Evolutionary conservation across 2,329 filamentous ascomycete genomes (phyloP).

Genomic region (Hypoxylon sp.): DNA sequence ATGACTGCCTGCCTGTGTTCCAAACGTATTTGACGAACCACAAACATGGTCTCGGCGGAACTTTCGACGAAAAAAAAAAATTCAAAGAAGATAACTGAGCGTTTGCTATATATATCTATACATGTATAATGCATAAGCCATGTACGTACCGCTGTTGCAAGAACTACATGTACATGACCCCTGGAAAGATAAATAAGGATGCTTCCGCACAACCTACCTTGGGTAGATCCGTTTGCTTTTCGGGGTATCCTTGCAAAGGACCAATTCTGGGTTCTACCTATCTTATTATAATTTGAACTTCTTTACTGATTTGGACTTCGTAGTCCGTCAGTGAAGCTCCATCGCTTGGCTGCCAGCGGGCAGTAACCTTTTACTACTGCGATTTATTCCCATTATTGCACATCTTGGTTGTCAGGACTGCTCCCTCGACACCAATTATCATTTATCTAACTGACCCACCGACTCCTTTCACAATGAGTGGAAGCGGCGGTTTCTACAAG

Average conservation of each 20-base stretch:
- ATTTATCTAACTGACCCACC: slow-evolving; percentile 7
- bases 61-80: background rate
- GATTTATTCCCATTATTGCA: slow-evolving; percentile 15
- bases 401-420: slow-evolving; percentile 14
- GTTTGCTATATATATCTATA: slow-evolving; percentile 6
- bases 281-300: slow-evolving; percentile 27
- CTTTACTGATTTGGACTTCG: slow-evolving; percentile 44
- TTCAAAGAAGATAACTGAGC: background rate
- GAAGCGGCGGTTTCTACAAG: slow-evolving; percentile 65
- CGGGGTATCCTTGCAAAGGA: slow-evolving; percentile 39
- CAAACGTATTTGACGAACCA: slow-evolving; percentile 7
- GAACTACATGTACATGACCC: slow-evolving; percentile 8
- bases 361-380: slow-evolving; percentile 39
- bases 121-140: background rate
- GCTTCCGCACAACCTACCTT: slow-evolving; percentile 43
- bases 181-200: slow-evolving; percentile 46
- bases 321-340: slow-evolving; percentile 42
- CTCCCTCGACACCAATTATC: slow-evolving; percentile 3
- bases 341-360: slow-evolving; percentile 54
- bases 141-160: slow-evolving; percentile 9
- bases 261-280: slow-evolving; percentile 27
- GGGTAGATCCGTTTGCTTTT: slow-evolving; percentile 43
- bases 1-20: slow-evolving; percentile 2
- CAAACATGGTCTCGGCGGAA: slow-evolving; percentile 2
- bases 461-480: slow-evolving; percentile 53